Evolutionary conservation across 306 rosid genomes (phyloP).

Genomic region (Cyclanthera cordifolia): DNA sequence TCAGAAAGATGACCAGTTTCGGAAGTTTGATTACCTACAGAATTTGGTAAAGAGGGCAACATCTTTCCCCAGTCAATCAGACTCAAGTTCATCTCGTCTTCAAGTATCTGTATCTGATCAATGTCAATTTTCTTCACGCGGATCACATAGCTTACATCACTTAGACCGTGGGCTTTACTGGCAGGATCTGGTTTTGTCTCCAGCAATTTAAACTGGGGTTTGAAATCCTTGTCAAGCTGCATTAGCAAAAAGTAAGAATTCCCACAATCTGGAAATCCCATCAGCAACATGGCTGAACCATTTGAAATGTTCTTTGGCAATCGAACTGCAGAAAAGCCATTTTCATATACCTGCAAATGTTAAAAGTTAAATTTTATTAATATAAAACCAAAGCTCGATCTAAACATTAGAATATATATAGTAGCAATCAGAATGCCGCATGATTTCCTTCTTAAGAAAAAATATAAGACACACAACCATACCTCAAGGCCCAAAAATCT

Average conservation of each 20-base stretch:
- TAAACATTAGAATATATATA: conserved; percentile 6
- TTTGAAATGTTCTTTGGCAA: conserved; percentile 54
- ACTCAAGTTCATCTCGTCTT: conserved; percentile 82
- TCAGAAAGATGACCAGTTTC: conserved; percentile 47
- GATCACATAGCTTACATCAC: conserved; percentile 47
- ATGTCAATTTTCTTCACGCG: conserved; percentile 66
- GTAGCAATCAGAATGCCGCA: conserved; percentile 23
- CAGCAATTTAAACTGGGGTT: conserved; percentile 75
- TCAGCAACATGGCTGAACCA: conserved; percentile 63
- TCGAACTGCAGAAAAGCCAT: conserved; percentile 60
- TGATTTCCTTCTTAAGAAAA: background rate
- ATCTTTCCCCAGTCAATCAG: conserved; percentile 66
- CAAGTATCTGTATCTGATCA: conserved; percentile 73
- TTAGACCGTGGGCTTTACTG: conserved; percentile 44
- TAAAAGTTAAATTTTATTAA: background rate
- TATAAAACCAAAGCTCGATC: conserved; percentile 2
- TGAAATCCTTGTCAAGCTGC: conserved; percentile 88
- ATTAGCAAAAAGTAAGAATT: conserved; percentile 69
- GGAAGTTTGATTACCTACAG: conserved; percentile 38
- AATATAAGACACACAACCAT: conserved; percentile 17
- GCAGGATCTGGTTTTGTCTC: conserved; percentile 58
- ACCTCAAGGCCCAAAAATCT: conserved; percentile 92
- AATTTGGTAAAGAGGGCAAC: conserved; percentile 33
- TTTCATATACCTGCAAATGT: conserved; percentile 65
- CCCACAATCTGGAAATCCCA: conserved; percentile 96